A percentile compares a stretch with the other conserved stretches of the same genome.
phyloP scores from a whole-genome alignment of 2,329 filamentous ascomycete species.

The Zalaria sp. region DNA sequence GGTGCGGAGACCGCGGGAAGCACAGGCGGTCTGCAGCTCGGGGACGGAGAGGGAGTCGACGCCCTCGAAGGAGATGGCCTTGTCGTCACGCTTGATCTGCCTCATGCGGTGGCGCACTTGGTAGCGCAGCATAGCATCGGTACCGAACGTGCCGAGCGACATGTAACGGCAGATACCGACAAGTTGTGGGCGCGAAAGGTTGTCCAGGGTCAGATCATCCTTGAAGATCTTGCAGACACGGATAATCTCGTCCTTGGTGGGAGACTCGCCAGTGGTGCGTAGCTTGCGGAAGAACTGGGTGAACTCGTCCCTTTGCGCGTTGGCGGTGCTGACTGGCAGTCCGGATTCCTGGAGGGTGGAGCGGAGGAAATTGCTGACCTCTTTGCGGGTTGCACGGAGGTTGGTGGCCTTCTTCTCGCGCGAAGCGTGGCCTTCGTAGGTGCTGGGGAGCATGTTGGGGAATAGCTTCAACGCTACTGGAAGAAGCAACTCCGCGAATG shows the following conservation, averaged over 20 bases:
- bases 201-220: conserved; percentile 93
- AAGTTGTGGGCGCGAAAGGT: conserved; percentile 84
- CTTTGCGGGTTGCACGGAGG: conserved; percentile 75
- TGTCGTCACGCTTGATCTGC: conserved; percentile 97
- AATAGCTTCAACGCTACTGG: conserved; percentile 88
- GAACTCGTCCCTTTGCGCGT: conserved; percentile 85
- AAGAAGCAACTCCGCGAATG: conserved; percentile 84
- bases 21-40: conserved; percentile 84
- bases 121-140: conserved; percentile 94
- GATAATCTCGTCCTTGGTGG: conserved; percentile 82
- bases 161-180: conserved; percentile 98
- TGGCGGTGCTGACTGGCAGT: conserved; percentile 69
- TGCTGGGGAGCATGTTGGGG: conserved; percentile 94
- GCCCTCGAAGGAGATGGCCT: conserved; percentile 84
- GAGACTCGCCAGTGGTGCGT: conserved; percentile 75
- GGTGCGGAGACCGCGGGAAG: conserved; percentile 81
- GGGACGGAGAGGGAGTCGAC: conserved; percentile 85
- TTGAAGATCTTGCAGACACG: conserved; percentile 99
- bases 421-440: conserved; percentile 82
- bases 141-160: conserved; percentile 93
- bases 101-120: conserved; percentile 95
- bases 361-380: conserved; percentile 81
- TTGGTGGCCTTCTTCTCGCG: conserved; percentile 77
- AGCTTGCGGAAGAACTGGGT: conserved; percentile 95
- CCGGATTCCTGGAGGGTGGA: conserved; percentile 88